phyloP scores from a whole-genome alignment of 2,329 filamentous ascomycete genomes.

The Talaromyces pinophilus region DNA sequence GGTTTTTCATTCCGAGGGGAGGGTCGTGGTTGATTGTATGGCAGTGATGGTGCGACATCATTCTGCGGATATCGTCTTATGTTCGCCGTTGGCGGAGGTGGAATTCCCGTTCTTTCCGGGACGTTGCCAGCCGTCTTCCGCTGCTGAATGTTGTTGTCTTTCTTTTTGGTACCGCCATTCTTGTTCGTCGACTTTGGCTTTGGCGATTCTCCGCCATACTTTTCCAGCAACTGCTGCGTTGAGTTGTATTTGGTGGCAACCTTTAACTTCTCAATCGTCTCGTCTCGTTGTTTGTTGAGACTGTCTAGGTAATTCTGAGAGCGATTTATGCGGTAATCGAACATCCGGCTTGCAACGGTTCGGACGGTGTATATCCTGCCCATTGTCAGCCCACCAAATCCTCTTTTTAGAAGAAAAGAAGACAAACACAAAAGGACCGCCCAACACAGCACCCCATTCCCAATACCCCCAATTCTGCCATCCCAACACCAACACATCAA shows the following conservation, averaged over 20 bases:
- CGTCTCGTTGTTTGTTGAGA: conserved; percentile 74
- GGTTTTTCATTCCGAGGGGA: neutral
- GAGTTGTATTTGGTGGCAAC: conserved; percentile 94
- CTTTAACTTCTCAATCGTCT: conserved; percentile 92
- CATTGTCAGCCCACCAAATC: neutral
- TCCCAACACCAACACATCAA: conserved; percentile 81
- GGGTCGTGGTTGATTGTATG: neutral
- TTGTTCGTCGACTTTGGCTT: conserved; percentile 18
- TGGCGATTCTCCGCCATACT: conserved; percentile 74
- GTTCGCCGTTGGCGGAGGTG: conserved; percentile 66
- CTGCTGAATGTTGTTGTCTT: conserved; percentile 10
- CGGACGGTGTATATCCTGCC: conserved; percentile 73
- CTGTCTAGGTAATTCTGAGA: conserved; percentile 70
- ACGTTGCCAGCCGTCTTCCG: neutral
- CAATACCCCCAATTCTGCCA: conserved; percentile 72
- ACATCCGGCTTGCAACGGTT: conserved; percentile 66
- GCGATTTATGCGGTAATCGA: conserved; percentile 75
- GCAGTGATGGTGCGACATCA: conserved; percentile 11
- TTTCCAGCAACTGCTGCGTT: conserved; percentile 87
- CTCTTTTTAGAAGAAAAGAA: too few relatives aligned
- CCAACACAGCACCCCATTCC: conserved; percentile 77
- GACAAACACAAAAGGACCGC: conserved; percentile 73
- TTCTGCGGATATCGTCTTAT: conserved; percentile 44
- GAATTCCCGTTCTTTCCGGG: conserved; percentile 51
- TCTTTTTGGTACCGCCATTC: conserved; percentile 29